A percentile compares a stretch with the other conserved stretches of the same genome.
Conservation (phyloP, 805 yeast species). For the Wickerhamomyces subpelliculosus region DNA sequence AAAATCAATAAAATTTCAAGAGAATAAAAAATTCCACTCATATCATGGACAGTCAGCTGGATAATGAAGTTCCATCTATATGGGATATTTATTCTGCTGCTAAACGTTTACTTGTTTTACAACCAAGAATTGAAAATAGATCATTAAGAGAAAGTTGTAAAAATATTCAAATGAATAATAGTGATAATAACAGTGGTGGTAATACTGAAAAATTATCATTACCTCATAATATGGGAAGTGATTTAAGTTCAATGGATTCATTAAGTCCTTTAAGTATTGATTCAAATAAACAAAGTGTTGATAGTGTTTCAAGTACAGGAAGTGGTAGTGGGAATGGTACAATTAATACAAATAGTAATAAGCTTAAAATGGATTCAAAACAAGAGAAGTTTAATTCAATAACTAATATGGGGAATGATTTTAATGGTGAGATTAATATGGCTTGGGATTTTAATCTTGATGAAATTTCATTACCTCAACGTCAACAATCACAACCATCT, state of each 20-base stretch:
- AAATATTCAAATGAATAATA: slow-evolving; percentile 14
- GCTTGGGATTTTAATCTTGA: slow-evolving; percentile 33
- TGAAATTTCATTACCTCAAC: slow-evolving; percentile 1
- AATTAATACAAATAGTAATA: neutral
- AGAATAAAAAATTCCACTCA: neutral
- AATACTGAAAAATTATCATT: no score
- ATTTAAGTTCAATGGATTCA: slow-evolving; percentile 8
- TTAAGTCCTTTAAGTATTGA: slow-evolving; percentile 17
- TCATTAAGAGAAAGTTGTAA: slow-evolving; percentile 21
- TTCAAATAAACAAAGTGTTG: slow-evolving; percentile 18
- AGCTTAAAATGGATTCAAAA: slow-evolving; percentile 12
- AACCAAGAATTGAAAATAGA: slow-evolving; percentile 26
- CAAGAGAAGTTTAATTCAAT: no score
- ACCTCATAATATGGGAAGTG: slow-evolving; percentile 1
- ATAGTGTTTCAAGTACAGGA: slow-evolving; percentile 8
- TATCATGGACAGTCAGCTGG: neutral
- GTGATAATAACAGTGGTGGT: no score
- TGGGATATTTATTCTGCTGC: slow-evolving; percentile 29
- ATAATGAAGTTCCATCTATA: slow-evolving; percentile 16
- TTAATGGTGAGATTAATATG: slow-evolving; percentile 31
- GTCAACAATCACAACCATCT: no score
- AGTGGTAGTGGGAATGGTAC: no score
- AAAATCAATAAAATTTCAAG: neutral
- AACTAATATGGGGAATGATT: slow-evolving; percentile 13
- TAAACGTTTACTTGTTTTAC: slow-evolving; percentile 21